Evolutionary conservation across 768 basidiomycete genomes (phyloP).

Genomic region (Mycena metata): DNA sequence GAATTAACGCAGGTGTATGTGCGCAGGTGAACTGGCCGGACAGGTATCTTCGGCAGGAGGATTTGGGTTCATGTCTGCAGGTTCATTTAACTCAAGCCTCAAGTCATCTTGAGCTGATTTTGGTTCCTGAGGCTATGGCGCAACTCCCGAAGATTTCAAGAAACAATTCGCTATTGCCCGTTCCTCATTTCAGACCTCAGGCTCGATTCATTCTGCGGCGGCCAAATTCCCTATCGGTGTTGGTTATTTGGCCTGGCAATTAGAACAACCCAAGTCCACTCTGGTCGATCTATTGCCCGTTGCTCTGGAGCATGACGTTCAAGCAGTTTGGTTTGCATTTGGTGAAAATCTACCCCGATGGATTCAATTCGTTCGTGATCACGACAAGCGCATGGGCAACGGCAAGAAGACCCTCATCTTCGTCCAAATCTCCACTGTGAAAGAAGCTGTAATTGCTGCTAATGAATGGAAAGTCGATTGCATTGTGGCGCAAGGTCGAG

Average conservation of each 20-base stretch:
- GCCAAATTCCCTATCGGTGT: slow-evolving; percentile 72
- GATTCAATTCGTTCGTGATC: slow-evolving; percentile 71
- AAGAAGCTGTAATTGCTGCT: slow-evolving; percentile 71
- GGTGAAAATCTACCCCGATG: slow-evolving; percentile 70
- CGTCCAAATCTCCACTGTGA: slow-evolving; percentile 71
- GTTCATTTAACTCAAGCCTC: slow-evolving; percentile 47
- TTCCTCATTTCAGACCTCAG: slow-evolving; percentile 49
- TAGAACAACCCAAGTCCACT: slow-evolving; percentile 63
- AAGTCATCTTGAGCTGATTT: background rate
- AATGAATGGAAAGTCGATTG: slow-evolving; percentile 80
- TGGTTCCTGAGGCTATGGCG: slow-evolving; percentile 57
- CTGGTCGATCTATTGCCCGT: slow-evolving; percentile 60
- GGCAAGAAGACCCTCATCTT: slow-evolving; percentile 67
- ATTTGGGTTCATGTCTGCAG: slow-evolving; percentile 81
- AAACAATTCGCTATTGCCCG: slow-evolving; percentile 70
- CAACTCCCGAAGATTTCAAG: slow-evolving; percentile 56
- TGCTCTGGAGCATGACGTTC: slow-evolving; percentile 68
- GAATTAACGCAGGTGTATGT: background rate
- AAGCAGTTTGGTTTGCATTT: slow-evolving; percentile 83
- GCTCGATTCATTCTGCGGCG: slow-evolving; percentile 37
- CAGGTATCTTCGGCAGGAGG: slow-evolving; percentile 78
- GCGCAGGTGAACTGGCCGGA: slow-evolving; percentile 64
- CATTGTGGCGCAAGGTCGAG: slow-evolving; percentile 81
- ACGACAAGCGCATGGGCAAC: slow-evolving; percentile 59
- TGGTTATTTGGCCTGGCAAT: slow-evolving; percentile 81